These are phyloP conservation scores for Termitomyces sp. DNA, from an alignment of 768 basidiomycete species.

Conservation along the genomic window DNA sequence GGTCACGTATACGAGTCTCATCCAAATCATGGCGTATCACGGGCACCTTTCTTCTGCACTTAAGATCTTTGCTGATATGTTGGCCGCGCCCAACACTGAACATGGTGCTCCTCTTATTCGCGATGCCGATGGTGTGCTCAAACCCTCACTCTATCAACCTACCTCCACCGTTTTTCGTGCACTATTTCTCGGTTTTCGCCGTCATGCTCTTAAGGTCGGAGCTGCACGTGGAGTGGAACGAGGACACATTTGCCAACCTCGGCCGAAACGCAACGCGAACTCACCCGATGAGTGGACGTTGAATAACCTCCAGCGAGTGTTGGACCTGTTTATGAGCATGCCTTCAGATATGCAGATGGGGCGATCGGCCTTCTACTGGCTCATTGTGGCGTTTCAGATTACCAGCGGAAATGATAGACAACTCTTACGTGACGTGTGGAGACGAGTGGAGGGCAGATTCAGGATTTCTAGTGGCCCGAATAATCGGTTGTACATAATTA, in stretches of 20 bases:
- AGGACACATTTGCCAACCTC: too few relatives aligned
- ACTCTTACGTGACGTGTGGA: constrained; percentile 55
- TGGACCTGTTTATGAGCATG: constrained; percentile 59
- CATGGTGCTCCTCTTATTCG: constrained; percentile 24
- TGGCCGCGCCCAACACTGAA: constrained; percentile 40
- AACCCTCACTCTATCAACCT: constrained; percentile 32
- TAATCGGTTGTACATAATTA: constrained; percentile 40
- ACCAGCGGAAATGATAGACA: constrained; percentile 49
- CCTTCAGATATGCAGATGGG: constrained; percentile 41
- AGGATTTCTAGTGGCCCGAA: constrained; percentile 36
- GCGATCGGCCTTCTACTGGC: constrained; percentile 55
- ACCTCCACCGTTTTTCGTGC: constrained; percentile 59
- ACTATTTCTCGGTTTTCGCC: constrained; percentile 72
- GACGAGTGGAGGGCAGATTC: constrained; percentile 52
- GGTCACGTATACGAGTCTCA: constrained; percentile 63
- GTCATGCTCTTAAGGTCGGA: constrained; percentile 40
- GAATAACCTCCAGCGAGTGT: constrained; percentile 51
- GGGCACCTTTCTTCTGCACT: constrained; percentile 61
- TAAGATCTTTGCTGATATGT: constrained; percentile 63
- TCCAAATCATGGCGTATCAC: constrained; percentile 69
- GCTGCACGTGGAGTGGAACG: too few relatives aligned
- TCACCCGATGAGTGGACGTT: constrained; percentile 45
- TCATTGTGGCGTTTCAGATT: constrained; percentile 60
- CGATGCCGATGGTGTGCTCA: constrained; percentile 22
- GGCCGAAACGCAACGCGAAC: neutral